Evolutionary conservation across 1,284 basidiomycete genomes (phyloP), one percentile per base, ranked within the genome.

Genomic region (Earliella scabrosa): DNA sequence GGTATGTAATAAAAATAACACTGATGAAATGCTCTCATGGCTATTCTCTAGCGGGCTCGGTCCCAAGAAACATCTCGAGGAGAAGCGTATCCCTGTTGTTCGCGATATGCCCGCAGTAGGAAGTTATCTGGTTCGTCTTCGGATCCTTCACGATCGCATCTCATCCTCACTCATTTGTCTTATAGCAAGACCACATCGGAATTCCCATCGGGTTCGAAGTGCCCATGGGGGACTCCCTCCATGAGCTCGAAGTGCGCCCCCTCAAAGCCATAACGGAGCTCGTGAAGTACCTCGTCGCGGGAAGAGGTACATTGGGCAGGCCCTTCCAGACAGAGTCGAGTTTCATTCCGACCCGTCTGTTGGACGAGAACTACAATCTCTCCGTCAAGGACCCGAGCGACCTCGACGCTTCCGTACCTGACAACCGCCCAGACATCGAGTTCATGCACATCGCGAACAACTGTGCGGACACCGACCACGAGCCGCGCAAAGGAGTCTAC

Each of bases 351-450:
- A 60, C 59, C 2, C 50, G 45, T 2, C 63, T 72, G 5, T 64
- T 76, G 4, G 66, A 68, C 54, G 50, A 59, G 16, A 31, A 43
- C 21, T 26, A n/a, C 10, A 24, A 24, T 1, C 13, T 56, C 26
- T 24, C 48, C 4, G n/a, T 23, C 1, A 51, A 63, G 18, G 36
- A 57, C 21, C 47, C 60, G 11, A 38, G 51, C 9, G 59, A 58
- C 11, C 55, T 64, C 23, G 66, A 67, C 52, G 60, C 63, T 18
- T 39, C 52, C 10, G 45, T 63, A 18, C 58, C 64, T 4, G 58
- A 55, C 4, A 68, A 69, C 32, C 48, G 72, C 18, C 73, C 74
- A 14, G 74, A 75, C 54, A 66, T 75, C 45, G 74, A 75, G 61
- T 62, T 75, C 53, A 74, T 75, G 65, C 64, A 70, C 31, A 61